These are phyloP conservation scores for Umbelopsis sp. DNA, from an alignment of 192 early-diverging fungal species.

Conservation along the genomic window DNA sequence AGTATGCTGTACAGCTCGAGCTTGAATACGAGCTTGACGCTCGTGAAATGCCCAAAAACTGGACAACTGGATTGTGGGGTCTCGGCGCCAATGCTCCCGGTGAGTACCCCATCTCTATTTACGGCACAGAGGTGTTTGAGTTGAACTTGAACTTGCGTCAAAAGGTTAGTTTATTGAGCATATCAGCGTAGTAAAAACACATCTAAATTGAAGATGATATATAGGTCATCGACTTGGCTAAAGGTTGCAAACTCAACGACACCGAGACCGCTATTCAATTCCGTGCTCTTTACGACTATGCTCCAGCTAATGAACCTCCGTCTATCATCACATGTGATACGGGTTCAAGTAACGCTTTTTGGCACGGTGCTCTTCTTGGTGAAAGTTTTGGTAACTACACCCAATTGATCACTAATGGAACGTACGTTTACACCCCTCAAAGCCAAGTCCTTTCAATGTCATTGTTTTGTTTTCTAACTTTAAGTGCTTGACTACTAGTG, in stretches of 20 bases:
- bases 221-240: constrained; percentile 10
- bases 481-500: neutral
- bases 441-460: neutral
- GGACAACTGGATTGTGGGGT: constrained; percentile 8
- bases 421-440: neutral
- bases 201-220: neutral
- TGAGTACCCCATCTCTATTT: constrained; percentile 8
- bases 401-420: constrained; percentile 14
- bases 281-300: constrained; percentile 4
- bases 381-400: constrained; percentile 14
- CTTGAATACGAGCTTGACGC: constrained; percentile 12
- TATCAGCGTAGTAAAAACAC: constrained; percentile 1
- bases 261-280: constrained; percentile 2
- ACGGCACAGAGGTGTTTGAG: constrained; percentile 14
- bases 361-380: constrained; percentile 6
- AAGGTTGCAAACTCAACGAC: constrained; percentile 10
- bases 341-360: constrained; percentile 4
- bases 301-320: constrained; percentile 9
- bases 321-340: constrained; percentile 16
- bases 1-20: constrained; percentile 10
- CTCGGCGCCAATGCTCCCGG: constrained; percentile 4
- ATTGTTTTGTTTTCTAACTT: constrained; percentile 8
- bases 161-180: constrained; percentile 8
- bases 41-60: constrained; percentile 9
- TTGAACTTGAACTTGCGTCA: constrained; percentile 15